Evolutionary conservation across 208 protist species (phyloP).

Genomic region (Wallacemonas sp.): DNA sequence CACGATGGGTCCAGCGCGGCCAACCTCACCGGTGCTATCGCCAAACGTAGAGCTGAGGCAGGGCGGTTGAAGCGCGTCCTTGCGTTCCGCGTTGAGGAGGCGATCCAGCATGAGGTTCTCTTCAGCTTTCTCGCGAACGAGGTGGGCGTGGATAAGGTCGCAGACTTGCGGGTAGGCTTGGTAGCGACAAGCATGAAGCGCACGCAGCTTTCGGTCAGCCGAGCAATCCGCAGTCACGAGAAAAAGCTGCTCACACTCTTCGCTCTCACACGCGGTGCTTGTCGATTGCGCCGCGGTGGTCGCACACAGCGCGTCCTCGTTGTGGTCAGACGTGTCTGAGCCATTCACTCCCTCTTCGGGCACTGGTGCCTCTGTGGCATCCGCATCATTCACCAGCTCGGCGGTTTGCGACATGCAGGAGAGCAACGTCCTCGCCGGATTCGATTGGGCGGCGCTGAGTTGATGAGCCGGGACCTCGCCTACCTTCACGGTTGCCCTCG

Average conservation of each 20-base stretch:
- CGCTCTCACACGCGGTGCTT: neutral
- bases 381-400: neutral
- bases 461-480: neutral
- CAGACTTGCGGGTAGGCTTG: neutral
- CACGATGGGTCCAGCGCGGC: neutral
- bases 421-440: neutral
- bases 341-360: no score
- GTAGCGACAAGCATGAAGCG: conserved; percentile 6
- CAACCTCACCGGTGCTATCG: neutral
- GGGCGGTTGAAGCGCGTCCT: conserved; percentile 3
- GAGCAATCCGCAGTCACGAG: conserved; percentile 9
- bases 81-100: neutral
- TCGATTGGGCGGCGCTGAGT: neutral
- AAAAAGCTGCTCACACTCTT: neutral
- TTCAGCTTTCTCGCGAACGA: conserved; percentile 4
- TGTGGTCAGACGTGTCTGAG: no score
- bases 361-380: neutral
- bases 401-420: neutral
- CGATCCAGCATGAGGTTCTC: conserved; percentile 5
- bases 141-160: conserved; percentile 4
- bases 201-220: neutral
- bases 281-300: no score
- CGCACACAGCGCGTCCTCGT: no score
- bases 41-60: neutral
- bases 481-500: neutral